Base-by-base conservation (phyloP, 169 alveolate genomes). In the Plasmodium reichenowi region DNA sequence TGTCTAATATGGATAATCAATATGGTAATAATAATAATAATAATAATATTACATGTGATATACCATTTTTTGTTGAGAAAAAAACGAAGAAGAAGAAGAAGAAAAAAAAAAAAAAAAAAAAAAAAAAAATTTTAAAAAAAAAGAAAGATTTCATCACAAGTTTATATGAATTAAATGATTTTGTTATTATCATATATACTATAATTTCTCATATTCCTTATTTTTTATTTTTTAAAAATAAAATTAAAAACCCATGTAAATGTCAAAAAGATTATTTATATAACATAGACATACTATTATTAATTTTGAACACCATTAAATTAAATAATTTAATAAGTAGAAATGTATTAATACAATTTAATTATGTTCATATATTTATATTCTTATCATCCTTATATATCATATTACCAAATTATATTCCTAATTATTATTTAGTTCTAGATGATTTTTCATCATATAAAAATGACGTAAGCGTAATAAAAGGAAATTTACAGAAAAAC, bases 181-280 rank as follows among this genome's bases (percentile, higher is more conserved):
- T 83, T 56, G 91, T 83, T 3, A 68, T 83, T 29, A 58, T 83
- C 12, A 45, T 83, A 17, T 83, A 83, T 63, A 83, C 91, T 9
- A 50, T 83, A 58, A 83, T 83, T 56, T 83, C 91, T 15, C 91
- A 83, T 68, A 68, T 83, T 60, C 91, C 91, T 29, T 63, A 83
- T 52, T 83, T 54, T 50, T 72, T 83, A 68, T 83, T 83, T 62
- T 83, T 83, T 83, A 83, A 83, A 68, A 83, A 83, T 15, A 83
- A 83, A 68, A 83, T 83, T 20, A 83, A 83, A 68, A 12, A 24
- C 17, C 38, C 68, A 2, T 83, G 91, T 60, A 83, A 68, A 68
- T 45, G 72, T 17, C 58, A 24, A 56, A 83, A 48, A 56, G 91
- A 83, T 17, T 83, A 83, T 43, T 56, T 56, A 10, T 10, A 56